A percentile compares a stretch with the other conserved stretches of the same genome.
Conservation (phyloP, 331 rosid genomes). For the Phaseolus coccineus region DNA sequence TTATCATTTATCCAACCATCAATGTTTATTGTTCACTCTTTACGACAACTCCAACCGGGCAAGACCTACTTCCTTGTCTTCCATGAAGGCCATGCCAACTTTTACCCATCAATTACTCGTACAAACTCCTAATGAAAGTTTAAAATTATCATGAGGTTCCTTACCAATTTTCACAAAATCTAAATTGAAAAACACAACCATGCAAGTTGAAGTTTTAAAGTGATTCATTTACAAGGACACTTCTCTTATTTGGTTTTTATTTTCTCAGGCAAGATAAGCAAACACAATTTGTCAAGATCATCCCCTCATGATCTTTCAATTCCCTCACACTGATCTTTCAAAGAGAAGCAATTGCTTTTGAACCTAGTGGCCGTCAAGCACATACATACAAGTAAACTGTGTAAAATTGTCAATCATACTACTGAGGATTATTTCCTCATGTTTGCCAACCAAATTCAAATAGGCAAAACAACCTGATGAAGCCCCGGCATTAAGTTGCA, state of each 20-base stretch:
- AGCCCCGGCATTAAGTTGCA: conserved; percentile 81
- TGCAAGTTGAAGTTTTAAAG: not conserved
- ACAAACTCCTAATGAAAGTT: conserved; percentile 22
- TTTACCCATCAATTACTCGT: conserved; percentile 12
- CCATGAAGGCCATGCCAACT: conserved; percentile 8
- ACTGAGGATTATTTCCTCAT: conserved; percentile 30
- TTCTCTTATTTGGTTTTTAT: conserved; percentile 21
- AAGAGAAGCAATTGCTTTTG: conserved; percentile 6
- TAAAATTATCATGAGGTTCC: conserved; percentile 18
- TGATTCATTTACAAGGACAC: conserved; percentile 1
- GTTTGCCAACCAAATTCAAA: conserved; percentile 35
- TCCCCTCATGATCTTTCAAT: not conserved
- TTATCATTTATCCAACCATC: conserved; percentile 8
- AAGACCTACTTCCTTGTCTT: conserved; percentile 22
- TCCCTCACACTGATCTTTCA: conserved; percentile 1
- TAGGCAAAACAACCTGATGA: conserved; percentile 70
- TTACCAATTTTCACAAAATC: conserved; percentile 14
- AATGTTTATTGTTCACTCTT: conserved; percentile 21
- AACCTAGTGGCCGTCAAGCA: conserved; percentile 4
- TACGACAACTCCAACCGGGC: not conserved
- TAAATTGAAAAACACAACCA: conserved; percentile 3
- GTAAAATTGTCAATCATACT: conserved; percentile 31
- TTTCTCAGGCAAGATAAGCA: not conserved
- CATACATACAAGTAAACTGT: not conserved
- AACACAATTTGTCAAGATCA: not conserved